phyloP scores from a whole-genome alignment of 495 filamentous ascomycete genomes.

The Acidomyces sp. region DNA sequence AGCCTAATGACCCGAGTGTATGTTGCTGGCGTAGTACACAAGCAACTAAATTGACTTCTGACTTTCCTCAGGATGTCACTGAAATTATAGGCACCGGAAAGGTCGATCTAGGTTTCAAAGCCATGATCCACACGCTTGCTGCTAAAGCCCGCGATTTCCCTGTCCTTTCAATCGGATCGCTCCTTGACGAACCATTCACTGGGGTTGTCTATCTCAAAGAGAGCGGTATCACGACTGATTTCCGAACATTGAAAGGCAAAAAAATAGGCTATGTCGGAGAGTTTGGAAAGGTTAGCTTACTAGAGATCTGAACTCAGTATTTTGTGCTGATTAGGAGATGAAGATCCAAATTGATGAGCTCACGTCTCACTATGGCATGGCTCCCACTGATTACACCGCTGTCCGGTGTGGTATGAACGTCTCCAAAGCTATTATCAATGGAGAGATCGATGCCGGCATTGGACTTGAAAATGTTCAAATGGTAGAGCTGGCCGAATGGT shows the following conservation, averaged over 20 bases:
- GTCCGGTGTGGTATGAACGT: slow-evolving; percentile 54
- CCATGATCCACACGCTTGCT: slow-evolving; percentile 62
- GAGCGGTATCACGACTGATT: slow-evolving; percentile 53
- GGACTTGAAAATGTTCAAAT: slow-evolving; percentile 63
- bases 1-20: slow-evolving; percentile 54
- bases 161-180: slow-evolving; percentile 51
- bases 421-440: slow-evolving; percentile 51
- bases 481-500: slow-evolving; percentile 61
- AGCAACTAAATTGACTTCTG: not conserved
- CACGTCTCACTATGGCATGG: slow-evolving; percentile 60
- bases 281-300: slow-evolving; percentile 42
- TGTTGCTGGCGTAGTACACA: slow-evolving; percentile 4
- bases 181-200: slow-evolving; percentile 61
- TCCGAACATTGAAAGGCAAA: slow-evolving; percentile 50
- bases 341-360: slow-evolving; percentile 63
- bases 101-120: slow-evolving; percentile 61
- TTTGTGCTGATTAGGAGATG: not conserved
- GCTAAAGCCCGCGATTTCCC: slow-evolving; percentile 57
- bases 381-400: slow-evolving; percentile 53
- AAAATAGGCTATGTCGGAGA: slow-evolving; percentile 60
- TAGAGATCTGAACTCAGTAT: not conserved
- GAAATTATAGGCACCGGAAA: slow-evolving; percentile 60
- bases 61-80: slow-evolving; percentile 41
- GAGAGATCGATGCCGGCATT: slow-evolving; percentile 55
- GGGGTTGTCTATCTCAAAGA: slow-evolving; percentile 58